Evolutionary conservation across 2,329 filamentous ascomycete species (phyloP), one percentile per base, ranked within the genome.

Genomic region (Ophiocordyceps sinensis): DNA sequence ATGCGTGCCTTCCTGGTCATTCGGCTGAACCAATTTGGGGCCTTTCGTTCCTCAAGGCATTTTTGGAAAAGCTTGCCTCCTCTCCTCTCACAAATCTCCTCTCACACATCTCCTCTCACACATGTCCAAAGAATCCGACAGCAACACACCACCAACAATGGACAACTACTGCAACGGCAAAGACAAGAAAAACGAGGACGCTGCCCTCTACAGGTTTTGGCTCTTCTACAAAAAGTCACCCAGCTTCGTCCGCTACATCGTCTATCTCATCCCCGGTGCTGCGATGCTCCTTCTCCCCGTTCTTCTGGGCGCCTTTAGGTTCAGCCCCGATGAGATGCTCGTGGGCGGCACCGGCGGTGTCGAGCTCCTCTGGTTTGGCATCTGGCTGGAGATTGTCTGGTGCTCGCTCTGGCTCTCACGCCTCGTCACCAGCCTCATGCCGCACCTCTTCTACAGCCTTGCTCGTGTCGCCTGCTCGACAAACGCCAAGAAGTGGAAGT

Each of bases 311-410:
- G 52, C 54, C 13, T 60, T 62, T 28, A 63, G 55, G n/a, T 57
- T 63, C 23, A 50, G 60, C n/a, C 43, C 60, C 2, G 48, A 57
- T 5, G 53, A 55, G n/a, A 54, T 61, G 12, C 56, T 81, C 2
- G 76, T 73, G 12, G 72, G 71, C 7, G 71, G 71, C 2, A 73
- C 82, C 3, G 86, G 86, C 1, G 85, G 82, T 17, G 86, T 94
- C 0, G 55, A 77, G 46, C 65, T 95, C 36, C 66, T 86, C 44
- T 96, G 89, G 89, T 95, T 96, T 55, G 84, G 84, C 28, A 86
- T 95, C 46, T 96, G 89, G 89, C 71, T 95, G 15, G 85, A 94
- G 59, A 85, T 94, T 35, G 72, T 95, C 23, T 96, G 89, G 89
- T 70, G 89, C 47, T 86, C 86, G 0, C 68, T 95, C 0, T 96